Base-by-base conservation (phyloP, 1,284 basidiomycete genomes). In the Stereum hirsutum region DNA sequence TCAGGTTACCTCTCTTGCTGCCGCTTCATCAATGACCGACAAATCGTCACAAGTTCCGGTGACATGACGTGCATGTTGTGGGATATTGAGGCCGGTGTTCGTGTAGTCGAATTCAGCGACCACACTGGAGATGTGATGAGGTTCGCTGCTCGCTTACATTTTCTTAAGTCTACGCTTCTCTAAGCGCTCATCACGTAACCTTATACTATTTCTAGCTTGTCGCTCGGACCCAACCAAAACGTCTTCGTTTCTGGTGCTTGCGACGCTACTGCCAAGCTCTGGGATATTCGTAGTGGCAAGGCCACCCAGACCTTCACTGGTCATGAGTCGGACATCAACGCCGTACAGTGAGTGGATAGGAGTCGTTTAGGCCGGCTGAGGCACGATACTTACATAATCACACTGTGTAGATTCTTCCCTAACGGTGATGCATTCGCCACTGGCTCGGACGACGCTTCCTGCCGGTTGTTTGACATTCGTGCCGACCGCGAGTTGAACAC, bases 21-120 rank as follows among this genome's bases (percentile, higher is more conserved):
- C 68, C 84, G 95, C 33, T 99, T 99, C 72, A 82, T 98, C 70
- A 97, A 91, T 59, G 96, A 99, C 68, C 78, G 94, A 47, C 93
- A 99, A 73, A 97, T 99, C 56, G 82, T 99, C 49, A 99, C 95
- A 24, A 87, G 82, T 51, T 97, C 93, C 15, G 95, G 95, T 48
- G 95, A 99, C 65, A 99, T 98, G 94, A 96, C 93, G 32, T 98
- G 96, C 63, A 98, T 99, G 92, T 76, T 98, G 31, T 99, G 96
- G 95, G 95, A 99, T 65, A 90, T 99, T 51, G 94, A 98, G 63
- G 90, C 91, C 23, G 96, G 95, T 51, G 90, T 93, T 2, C 75
- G 93, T 49, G 88, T 93, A 12, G 85, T 92, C 54, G 95, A 98
- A 66, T 99, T 99, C 65, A 95, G 89, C 60, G 96, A 98, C 66